Conservation (phyloP, 192 early-diverging fungal genomes). For the Coemansia sp. region DNA sequence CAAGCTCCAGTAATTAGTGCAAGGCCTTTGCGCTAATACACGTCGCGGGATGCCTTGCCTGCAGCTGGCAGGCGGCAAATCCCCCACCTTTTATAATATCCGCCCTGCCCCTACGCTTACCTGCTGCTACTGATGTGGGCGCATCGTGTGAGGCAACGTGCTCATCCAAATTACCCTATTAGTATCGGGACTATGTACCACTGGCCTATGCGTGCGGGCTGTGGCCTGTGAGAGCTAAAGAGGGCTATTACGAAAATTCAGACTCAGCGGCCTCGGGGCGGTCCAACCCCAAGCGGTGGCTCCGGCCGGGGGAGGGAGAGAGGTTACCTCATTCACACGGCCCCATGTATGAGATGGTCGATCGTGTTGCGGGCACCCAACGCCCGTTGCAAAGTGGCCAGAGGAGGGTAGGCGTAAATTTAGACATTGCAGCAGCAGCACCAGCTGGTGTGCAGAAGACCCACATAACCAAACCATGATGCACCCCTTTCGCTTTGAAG, state of each 20-base stretch:
- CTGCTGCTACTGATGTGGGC: background rate
- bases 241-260: background rate
- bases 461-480: background rate
- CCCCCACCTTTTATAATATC: background rate
- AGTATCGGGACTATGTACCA: background rate
- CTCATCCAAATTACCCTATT: background rate
- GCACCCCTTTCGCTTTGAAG: background rate
- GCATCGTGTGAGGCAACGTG: background rate
- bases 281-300: background rate
- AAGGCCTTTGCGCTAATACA: background rate
- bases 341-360: background rate
- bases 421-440: conserved; percentile 6
- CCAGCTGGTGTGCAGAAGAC: background rate
- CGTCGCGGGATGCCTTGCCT: background rate
- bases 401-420: background rate
- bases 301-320: background rate
- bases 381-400: background rate
- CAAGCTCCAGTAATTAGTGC: background rate
- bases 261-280: background rate
- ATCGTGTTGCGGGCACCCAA: conserved; percentile 1
- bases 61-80: background rate
- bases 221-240: background rate
- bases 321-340: background rate
- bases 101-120: background rate
- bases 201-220: background rate